phyloP scores from a whole-genome alignment of 2,329 filamentous ascomycete genomes.

The Aaosphaeria pasadenensis region DNA sequence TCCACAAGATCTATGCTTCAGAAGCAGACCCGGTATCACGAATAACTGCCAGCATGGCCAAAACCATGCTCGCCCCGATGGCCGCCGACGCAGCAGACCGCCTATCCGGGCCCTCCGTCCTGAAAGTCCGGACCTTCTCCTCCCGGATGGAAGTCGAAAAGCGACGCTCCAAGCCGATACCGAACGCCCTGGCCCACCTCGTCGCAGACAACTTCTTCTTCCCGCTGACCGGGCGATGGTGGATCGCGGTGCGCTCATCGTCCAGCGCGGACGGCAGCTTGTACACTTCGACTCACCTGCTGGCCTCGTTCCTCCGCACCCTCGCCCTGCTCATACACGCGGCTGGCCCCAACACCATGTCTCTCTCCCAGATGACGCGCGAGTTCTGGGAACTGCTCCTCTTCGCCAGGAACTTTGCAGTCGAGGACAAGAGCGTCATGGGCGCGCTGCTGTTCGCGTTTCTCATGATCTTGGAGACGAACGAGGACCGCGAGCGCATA shows the following conservation, averaged over 20 bases:
- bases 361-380: slow-evolving; percentile 74
- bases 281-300: slow-evolving; percentile 70
- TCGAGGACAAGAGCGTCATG: slow-evolving; percentile 62
- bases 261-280: slow-evolving; percentile 47
- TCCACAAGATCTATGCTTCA: slow-evolving; percentile 68
- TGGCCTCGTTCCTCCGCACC: slow-evolving; percentile 81
- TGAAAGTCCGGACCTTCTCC: slow-evolving; percentile 89
- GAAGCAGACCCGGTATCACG: slow-evolving; percentile 60
- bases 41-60: slow-evolving; percentile 66
- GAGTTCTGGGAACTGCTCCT: slow-evolving; percentile 85
- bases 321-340: slow-evolving; percentile 80
- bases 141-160: slow-evolving; percentile 68
- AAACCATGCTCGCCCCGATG: slow-evolving; percentile 74
- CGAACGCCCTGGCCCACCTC: slow-evolving; percentile 75
- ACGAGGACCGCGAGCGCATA: slow-evolving; percentile 68
- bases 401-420: slow-evolving; percentile 55
- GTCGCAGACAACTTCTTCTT: slow-evolving; percentile 80
- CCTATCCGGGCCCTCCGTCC: slow-evolving; percentile 72
- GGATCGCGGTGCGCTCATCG: slow-evolving; percentile 56
- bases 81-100: slow-evolving; percentile 79
- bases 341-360: slow-evolving; percentile 73
- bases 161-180: slow-evolving; percentile 57
- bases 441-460: slow-evolving; percentile 76
- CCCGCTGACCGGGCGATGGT: slow-evolving; percentile 78
- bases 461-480: slow-evolving; percentile 78